phyloP scores from a whole-genome alignment of 768 basidiomycete species.

The Leucocoprinus birnbaumii region DNA sequence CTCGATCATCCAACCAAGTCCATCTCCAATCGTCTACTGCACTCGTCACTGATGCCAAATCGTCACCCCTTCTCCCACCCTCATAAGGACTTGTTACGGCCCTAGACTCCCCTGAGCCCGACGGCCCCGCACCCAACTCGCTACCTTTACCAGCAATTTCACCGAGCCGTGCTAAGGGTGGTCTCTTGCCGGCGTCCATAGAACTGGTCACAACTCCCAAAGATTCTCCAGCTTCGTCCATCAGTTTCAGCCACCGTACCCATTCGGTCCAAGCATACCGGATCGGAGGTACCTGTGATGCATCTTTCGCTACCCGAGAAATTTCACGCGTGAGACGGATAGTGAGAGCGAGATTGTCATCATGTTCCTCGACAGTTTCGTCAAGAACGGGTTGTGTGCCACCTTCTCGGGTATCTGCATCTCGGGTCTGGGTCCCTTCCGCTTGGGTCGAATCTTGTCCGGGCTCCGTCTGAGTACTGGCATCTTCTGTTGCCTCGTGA shows the following conservation, averaged over 20 bases:
- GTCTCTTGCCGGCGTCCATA: neutral
- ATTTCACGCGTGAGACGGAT: constrained; percentile 29
- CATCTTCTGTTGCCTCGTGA: neutral
- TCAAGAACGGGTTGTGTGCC: neutral
- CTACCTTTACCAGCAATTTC: neutral
- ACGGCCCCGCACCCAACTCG: neutral
- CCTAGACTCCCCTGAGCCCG: neutral
- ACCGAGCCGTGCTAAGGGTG: neutral
- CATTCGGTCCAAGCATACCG: constrained; percentile 37
- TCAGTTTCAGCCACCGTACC: constrained; percentile 28
- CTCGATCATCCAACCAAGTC: constrained; percentile 37
- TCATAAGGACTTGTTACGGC: neutral
- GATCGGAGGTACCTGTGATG: constrained; percentile 20
- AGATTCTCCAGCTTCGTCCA: constrained; percentile 19
- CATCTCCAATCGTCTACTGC: constrained; percentile 20
- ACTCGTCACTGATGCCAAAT: neutral
- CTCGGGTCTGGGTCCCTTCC: neutral
- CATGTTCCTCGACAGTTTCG: neutral
- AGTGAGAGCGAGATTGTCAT: constrained; percentile 14
- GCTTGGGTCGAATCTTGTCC: neutral
- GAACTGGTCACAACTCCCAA: neutral
- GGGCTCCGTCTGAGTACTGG: no score
- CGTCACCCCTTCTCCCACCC: neutral
- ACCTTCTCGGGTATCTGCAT: neutral
- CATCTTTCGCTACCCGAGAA: constrained; percentile 25